Evolutionary conservation across 331 rosid genomes (phyloP).

Genomic region (Quercus phellos): DNA sequence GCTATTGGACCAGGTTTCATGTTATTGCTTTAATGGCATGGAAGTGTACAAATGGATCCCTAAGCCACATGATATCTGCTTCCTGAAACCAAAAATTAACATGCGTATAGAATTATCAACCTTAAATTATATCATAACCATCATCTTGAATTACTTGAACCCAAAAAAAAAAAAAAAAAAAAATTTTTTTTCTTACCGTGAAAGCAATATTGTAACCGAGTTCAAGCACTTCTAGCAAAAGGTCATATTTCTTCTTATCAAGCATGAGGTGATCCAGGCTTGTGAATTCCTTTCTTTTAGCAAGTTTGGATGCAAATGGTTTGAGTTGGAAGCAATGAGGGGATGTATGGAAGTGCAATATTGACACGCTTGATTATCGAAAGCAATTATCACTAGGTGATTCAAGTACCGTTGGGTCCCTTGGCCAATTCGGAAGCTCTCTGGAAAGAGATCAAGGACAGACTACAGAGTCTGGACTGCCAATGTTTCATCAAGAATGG

Average conservation of each 20-base stretch:
- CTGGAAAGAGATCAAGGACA: constrained; percentile 41
- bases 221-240: constrained; percentile 27
- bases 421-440: constrained; percentile 40
- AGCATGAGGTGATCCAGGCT: neutral
- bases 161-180: too few species aligned
- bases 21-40: constrained; percentile 8
- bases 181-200: constrained; percentile 31
- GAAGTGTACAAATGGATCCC: constrained; percentile 37
- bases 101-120: neutral
- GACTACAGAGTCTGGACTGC: constrained; percentile 47
- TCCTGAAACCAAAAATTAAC: constrained; percentile 36
- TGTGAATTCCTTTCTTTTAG: neutral
- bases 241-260: constrained; percentile 29
- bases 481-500: constrained; percentile 43
- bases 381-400: constrained; percentile 46
- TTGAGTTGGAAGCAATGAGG: constrained; percentile 48
- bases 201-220: constrained; percentile 47
- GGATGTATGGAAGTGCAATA: constrained; percentile 44
- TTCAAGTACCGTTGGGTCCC: constrained; percentile 39
- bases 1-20: constrained; percentile 29
- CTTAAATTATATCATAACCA: neutral
- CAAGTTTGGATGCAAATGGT: constrained; percentile 17
- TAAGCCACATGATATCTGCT: constrained; percentile 57
- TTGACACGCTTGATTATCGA: constrained; percentile 30
- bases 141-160: neutral